Base-by-base conservation (phyloP, 2,329 filamentous ascomycete genomes). In the Aspergillus sp. region DNA sequence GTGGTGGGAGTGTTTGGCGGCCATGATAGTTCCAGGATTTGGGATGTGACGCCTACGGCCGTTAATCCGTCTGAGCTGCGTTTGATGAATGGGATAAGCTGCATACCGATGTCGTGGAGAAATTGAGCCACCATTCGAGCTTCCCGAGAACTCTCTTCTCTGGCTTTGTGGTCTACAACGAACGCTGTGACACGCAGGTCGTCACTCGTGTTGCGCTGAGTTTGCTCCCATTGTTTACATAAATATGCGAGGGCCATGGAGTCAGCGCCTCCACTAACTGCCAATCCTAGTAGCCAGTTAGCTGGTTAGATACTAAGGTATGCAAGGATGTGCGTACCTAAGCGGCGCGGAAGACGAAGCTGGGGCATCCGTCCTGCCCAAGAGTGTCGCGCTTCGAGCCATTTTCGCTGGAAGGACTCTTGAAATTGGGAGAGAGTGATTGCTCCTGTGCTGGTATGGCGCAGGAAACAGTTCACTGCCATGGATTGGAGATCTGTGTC, bases 201-300 rank as follows among this genome's bases (percentile, higher is more conserved):
- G 53, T 53, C 11, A 58, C 59, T 34, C 59, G 47, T 14, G 61
- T 20, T 52, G 58, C 13, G 29, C 16, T 41, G 17, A 5, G 61
- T 54, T 29, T 51, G 81, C 63, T 71, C 65, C 54, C 73, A 58
- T 43, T 76, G 71, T 45, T 78, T 80, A 67, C 88, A 89, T 32
- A 97, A 80, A 55, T 79, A 85, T 50, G 91, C 91, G 55, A 99
- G 78, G 23, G 93, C 93, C 92, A 97, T 99, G n/a, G 93, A 97
- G 71, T 99, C 94, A 36, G 94, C 89, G 6, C 94, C 94, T 20
- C 94, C 94, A 66, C 92, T 97, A 56, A 97, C 78, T 14, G 92
- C 94, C 54, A 97, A 76, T 49, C 81, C 87, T 89, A 57, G 17
- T 20, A 38, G n/a, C 44, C 45, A 42, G 55, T 53, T 44, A 40